Conservation (phyloP, 2,329 filamentous ascomycete species). For the Xylaria multiplex region DNA sequence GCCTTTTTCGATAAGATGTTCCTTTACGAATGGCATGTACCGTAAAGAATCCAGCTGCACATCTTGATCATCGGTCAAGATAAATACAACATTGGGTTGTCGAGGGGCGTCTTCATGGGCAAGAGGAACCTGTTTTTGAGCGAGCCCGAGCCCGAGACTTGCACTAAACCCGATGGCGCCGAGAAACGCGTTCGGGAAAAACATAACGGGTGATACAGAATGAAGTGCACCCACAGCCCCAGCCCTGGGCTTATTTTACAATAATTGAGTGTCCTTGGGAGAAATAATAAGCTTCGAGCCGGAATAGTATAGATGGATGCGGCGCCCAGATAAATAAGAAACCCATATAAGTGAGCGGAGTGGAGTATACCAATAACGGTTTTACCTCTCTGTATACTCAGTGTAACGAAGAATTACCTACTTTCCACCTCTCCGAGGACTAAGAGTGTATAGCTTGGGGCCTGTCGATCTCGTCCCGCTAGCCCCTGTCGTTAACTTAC, state of each 20-base stretch:
- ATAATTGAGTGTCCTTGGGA: neutral
- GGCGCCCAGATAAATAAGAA: too few species aligned
- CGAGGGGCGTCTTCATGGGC: slow-evolving; percentile 8
- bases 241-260: neutral
- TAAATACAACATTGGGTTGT: slow-evolving; percentile 65
- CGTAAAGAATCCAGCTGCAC: slow-evolving; percentile 63
- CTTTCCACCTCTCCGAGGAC: too few species aligned
- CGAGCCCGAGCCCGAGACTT: slow-evolving; percentile 3
- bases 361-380: neutral
- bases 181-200: slow-evolving; percentile 21
- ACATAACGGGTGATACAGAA: slow-evolving; percentile 26
- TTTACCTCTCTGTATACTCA: too few species aligned
- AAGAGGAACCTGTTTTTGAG: slow-evolving; percentile 29
- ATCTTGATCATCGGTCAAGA: slow-evolving; percentile 72
- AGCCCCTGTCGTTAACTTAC: too few species aligned
- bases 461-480: neutral
- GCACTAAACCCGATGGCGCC: slow-evolving; percentile 22
- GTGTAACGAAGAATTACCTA: too few species aligned
- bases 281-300: neutral
- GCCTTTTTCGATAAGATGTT: slow-evolving; percentile 63
- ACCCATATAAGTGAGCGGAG: neutral
- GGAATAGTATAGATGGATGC: too few species aligned
- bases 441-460: neutral
- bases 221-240: neutral
- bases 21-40: slow-evolving; percentile 62